Evolutionary conservation across 176 grass and related monocot genomes (phyloP), one percentile per base, ranked within the genome.

Genomic region (Hsuehochloa calcarea): DNA sequence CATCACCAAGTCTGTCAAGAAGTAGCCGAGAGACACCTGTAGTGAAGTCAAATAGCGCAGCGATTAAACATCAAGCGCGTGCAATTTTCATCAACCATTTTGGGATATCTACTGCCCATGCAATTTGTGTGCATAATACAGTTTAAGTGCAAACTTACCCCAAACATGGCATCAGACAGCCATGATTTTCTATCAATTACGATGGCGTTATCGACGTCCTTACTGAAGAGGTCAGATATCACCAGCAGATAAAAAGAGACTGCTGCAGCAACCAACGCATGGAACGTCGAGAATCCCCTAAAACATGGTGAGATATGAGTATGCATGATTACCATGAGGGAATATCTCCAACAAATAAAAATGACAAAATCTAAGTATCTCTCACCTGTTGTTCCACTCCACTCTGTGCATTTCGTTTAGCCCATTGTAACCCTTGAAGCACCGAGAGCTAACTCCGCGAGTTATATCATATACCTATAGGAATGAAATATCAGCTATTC

Each of bases 311-410:
- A 37, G 14, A 75, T 10, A 0, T 1, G 67, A 16, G 15, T 68
- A 20, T n/a, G n/a, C n/a, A n/a, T 80, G 61, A 73, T 56, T 64
- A 40, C 70, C 82, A n/a, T 14, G n/a, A 37, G 56, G 5, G 11
- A 47, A 56, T 2, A 3, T 15, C 34, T 25, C 4, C 10, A 26
- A 26, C 0, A 22, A 12, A 40, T 10, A 8, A 46, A 46, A 25
- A 70, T 23, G 14, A 35, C 31, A 56, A 70, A 25, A 40, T 62
- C 4, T 17, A 78, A 19, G 43, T 26, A 38, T 75, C 10, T 66
- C 59, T 74, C 15, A 97, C 95, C 92, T 87, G 15, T 97, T 94
- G 63, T 92, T 94, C 95, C 95, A 97, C 64, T 94, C 92, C 6
- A 97, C n/a, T 41, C 77, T 94, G 27, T 89, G 67, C 60, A 85